These are phyloP conservation scores for Curvularia verruculosa DNA, from an alignment of 2,329 filamentous ascomycete species.

Conservation along the genomic window DNA sequence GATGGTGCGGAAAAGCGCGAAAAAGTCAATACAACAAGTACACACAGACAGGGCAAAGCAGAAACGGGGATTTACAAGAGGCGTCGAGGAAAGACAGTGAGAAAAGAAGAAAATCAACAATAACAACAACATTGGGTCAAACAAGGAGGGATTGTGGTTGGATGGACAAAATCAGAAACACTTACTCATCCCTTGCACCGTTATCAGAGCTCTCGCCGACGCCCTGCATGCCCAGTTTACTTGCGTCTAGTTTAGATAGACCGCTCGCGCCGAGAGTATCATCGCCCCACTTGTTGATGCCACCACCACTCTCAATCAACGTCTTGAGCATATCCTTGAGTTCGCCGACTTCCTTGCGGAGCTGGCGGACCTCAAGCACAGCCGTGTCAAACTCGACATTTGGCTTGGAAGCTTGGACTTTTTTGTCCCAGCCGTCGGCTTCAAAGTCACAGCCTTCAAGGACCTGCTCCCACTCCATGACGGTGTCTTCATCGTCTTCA, in stretches of 20 bases:
- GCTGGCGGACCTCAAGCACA: conserved; percentile 65
- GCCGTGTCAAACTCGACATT: conserved; percentile 82
- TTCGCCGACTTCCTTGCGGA: conserved; percentile 54
- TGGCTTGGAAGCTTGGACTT: conserved; percentile 74
- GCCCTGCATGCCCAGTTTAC: conserved; percentile 18
- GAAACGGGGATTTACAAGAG: neutral
- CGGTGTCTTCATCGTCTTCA: conserved; percentile 85
- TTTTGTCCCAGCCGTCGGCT: conserved; percentile 82
- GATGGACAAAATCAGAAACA: conserved; percentile 1
- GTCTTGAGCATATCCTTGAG: conserved; percentile 50
- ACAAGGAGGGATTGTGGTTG: neutral
- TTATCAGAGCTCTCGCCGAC: conserved; percentile 34
- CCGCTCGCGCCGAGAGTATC: conserved; percentile 41
- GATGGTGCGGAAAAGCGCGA: neutral
- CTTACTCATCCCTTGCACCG: conserved; percentile 31
- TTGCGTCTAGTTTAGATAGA: conserved; percentile 27
- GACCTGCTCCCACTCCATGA: conserved; percentile 94
- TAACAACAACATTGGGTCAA: no score
- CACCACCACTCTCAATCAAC: conserved; percentile 22
- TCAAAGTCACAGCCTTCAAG: conserved; percentile 76
- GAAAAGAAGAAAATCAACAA: neutral
- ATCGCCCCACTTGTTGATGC: conserved; percentile 30
- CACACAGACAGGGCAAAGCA: neutral
- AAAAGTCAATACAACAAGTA: conserved; percentile 11
- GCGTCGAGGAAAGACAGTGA: neutral